Evolutionary conservation across 495 filamentous ascomycete genomes (phyloP), one percentile per base, ranked within the genome.

Genomic region (Lichenothelia convexa): DNA sequence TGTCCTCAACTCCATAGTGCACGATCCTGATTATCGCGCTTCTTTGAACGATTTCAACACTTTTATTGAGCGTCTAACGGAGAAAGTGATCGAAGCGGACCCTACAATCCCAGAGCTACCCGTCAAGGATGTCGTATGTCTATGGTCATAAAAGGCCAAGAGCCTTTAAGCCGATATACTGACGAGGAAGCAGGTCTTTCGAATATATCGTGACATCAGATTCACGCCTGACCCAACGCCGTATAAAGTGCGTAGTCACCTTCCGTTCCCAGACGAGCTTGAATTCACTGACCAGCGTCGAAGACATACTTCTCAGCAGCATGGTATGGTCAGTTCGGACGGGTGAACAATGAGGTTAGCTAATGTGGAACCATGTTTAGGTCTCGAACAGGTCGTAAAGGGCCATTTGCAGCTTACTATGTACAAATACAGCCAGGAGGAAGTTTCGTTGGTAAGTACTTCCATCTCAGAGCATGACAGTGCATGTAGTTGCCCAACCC

Each of bases 341-440:
- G 21, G 35, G 35, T 49, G 31, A 48, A 12, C 12, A 11, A 21
- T 18, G 40, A 36, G n/a, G n/a, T 22, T 36, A 11, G 21, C 19
- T 38, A 26, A 21, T 16, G 8, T 41, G 35, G 18, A n/a, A 26
- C n/a, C 0, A 27, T 32, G 20, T 21, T 17, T 30, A 69, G 68
- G 71, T 86, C 78, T 32, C 71, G 81, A 11, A 91, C 82, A 1
- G 83, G 84, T 16, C 66, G 78, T 32, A 89, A 91, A 49, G 80
- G 84, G 6, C 76, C 80, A 22, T 89, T 89, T 50, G 81, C 81
- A 11, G 75, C 70, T 38, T 91, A 93, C 51, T 89, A 87, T 58
- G 57, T 79, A 9, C 73, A 78, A 43, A 60, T 75, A 35, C 55
- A 72, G 40, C 74, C 75, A 15, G 61, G 59, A 18, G 43, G 43